A percentile compares a stretch with the other conserved stretches of the same genome.
These are phyloP conservation scores for Diplodia sapinea DNA, from an alignment of 2,329 filamentous ascomycete genomes.

Conservation along the genomic window DNA sequence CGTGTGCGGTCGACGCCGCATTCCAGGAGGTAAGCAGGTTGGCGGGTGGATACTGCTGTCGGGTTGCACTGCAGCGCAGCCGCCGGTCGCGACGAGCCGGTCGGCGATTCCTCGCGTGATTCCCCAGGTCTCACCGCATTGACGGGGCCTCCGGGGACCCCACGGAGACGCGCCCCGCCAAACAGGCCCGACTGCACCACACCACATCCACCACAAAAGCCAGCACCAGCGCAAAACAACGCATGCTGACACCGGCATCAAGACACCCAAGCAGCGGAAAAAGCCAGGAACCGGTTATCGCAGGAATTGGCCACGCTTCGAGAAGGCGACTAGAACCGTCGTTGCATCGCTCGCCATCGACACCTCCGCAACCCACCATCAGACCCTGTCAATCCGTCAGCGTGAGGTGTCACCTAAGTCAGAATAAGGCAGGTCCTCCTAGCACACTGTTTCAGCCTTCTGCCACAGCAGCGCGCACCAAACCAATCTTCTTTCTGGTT, in stretches of 20 bases:
- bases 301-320: background rate
- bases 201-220: background rate
- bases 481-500: background rate
- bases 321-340: background rate
- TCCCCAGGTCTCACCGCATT: conserved; percentile 19
- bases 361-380: background rate
- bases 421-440: background rate
- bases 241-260: background rate
- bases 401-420: background rate
- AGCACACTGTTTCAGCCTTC: background rate
- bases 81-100: conserved; percentile 1
- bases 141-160: conserved; percentile 2
- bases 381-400: background rate
- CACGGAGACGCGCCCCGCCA: conserved; percentile 6
- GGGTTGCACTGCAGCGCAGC: conserved; percentile 1
- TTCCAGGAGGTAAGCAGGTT: background rate
- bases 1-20: background rate
- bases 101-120: conserved; percentile 12
- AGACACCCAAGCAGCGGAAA: too few species aligned
- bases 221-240: conserved; percentile 4
- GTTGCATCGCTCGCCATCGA: background rate
- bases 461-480: background rate
- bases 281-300: background rate
- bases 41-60: conserved; percentile 1
- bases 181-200: background rate